Evolutionary conservation across 495 filamentous ascomycete species (phyloP).

Genomic region (Penicillium cataractarum): DNA sequence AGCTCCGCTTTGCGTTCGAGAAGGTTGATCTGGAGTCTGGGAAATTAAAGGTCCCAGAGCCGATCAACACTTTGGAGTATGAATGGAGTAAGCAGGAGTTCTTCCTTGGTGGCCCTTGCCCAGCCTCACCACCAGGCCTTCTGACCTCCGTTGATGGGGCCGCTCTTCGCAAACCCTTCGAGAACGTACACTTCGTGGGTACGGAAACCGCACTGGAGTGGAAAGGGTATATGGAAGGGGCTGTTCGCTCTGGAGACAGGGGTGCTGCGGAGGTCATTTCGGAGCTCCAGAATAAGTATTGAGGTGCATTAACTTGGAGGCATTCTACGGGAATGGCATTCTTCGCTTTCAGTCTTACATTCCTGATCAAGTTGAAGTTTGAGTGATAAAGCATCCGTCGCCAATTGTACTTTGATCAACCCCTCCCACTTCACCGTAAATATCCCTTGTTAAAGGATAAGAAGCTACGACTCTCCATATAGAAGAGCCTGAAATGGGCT

Average conservation of each 20-base stretch:
- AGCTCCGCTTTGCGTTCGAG: slow-evolving; percentile 9
- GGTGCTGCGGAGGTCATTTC: slow-evolving; percentile 41
- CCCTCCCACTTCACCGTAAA: neutral
- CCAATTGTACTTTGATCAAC: neutral
- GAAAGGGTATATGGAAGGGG: slow-evolving; percentile 56
- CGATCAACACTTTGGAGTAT: slow-evolving; percentile 23
- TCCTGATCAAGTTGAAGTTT: neutral
- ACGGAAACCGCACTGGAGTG: slow-evolving; percentile 45
- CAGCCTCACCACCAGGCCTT: slow-evolving; percentile 26
- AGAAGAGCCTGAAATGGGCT: neutral
- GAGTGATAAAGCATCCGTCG: neutral
- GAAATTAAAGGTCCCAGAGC: slow-evolving; percentile 2
- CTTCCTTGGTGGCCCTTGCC: slow-evolving; percentile 21
- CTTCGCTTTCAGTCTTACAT: neutral
- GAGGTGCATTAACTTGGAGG: neutral
- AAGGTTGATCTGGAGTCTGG: slow-evolving; percentile 8
- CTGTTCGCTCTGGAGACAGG: slow-evolving; percentile 37
- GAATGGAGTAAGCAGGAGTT: slow-evolving; percentile 10
- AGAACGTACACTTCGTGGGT: slow-evolving; percentile 48
- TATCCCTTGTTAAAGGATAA: neutral
- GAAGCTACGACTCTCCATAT: neutral
- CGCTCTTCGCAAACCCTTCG: slow-evolving; percentile 27
- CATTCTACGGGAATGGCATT: neutral
- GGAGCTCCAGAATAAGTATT: neutral
- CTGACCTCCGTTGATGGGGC: slow-evolving; percentile 22